Conservation (phyloP, 2,329 filamentous ascomycete genomes). For the Neofusicoccum parvum region DNA sequence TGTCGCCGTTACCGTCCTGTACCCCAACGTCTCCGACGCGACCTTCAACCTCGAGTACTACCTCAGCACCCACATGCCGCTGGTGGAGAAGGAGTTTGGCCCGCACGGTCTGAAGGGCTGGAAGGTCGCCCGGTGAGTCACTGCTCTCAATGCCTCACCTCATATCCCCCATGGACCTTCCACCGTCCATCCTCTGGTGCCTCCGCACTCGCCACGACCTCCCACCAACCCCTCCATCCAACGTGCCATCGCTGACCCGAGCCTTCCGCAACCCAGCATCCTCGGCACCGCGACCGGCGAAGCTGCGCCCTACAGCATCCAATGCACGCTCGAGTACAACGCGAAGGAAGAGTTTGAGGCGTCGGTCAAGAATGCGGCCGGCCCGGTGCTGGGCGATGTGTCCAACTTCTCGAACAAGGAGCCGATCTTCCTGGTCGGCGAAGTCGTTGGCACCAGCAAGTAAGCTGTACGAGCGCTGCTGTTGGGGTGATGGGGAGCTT, state of each 20-base stretch:
- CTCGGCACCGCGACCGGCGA: conserved; percentile 22
- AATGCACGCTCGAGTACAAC: conserved; percentile 37
- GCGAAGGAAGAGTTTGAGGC: conserved; percentile 30
- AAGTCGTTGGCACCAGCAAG: conserved; percentile 26
- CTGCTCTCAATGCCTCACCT: background rate
- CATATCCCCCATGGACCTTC: no score
- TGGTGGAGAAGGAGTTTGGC: conserved; percentile 36
- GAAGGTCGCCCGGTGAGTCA: conserved; percentile 5
- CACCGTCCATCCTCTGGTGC: no score
- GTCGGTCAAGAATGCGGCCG: conserved; percentile 27
- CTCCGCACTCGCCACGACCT: no score
- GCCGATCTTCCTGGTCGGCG: conserved; percentile 31
- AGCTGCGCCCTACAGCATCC: conserved; percentile 34
- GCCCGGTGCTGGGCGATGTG: conserved; percentile 35
- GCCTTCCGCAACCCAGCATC: conserved; percentile 26
- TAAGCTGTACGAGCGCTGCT: no score
- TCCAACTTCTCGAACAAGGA: conserved; percentile 39
- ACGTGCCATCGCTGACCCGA: background rate
- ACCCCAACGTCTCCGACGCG: conserved; percentile 27
- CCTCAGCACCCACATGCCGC: conserved; percentile 41
- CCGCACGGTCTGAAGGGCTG: conserved; percentile 34
- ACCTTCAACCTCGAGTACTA: conserved; percentile 45
- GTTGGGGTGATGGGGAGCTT: no score
- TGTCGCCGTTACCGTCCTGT: conserved; percentile 28
- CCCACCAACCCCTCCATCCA: background rate